Evolutionary conservation across 345 rosid species (phyloP).

Genomic region (Brassica napus): Da-Ae NC_063435.1:28752001-28752500

Average conservation of each 20-base stretch:
- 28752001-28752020: neutral
- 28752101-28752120: neutral
- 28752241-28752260: slow-evolving; percentile 9
- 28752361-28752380: neutral
- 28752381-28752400: slow-evolving; percentile 3
- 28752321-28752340: slow-evolving; percentile 19
- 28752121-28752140: neutral
- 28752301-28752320: slow-evolving; percentile 23
- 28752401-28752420: neutral
- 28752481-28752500: neutral
- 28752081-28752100: slow-evolving; percentile 22
- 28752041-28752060: slow-evolving; percentile 17
- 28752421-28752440: slow-evolving; percentile 12
- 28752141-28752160: neutral
- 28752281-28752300: slow-evolving; percentile 29
- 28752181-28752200: slow-evolving; percentile 7
- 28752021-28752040: slow-evolving; percentile 23
- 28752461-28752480: neutral
- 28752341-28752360: neutral
- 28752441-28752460: neutral
- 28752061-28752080: slow-evolving; percentile 23
- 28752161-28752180: neutral
- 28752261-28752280: slow-evolving; percentile 4
- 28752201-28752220: neutral
- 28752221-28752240: slow-evolving; percentile 22